Evolutionary conservation across 495 filamentous ascomycete genomes (phyloP), one percentile per base, ranked within the genome.

Genomic region (Hypoxylon trugodes): DNA sequence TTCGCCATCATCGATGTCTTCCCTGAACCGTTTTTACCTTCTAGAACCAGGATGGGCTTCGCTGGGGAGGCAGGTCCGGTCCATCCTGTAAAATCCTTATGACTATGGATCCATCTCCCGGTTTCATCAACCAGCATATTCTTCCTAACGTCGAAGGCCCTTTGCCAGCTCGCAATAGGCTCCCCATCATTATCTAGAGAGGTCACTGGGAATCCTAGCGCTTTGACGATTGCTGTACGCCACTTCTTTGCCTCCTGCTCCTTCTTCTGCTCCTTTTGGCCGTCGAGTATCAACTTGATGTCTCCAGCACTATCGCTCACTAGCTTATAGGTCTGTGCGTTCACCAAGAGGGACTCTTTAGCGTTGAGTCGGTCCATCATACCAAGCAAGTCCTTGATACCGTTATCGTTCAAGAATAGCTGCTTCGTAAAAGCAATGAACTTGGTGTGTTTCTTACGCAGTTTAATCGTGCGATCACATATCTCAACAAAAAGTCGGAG

Each of bases 401-500:
- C 74, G 28, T 74, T 74, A 38, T 77, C 74, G 6, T 72, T 73
- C 12, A 77, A 66, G 57, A 77, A 77, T 12, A 77, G 52, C 42
- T 74, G 50, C 35, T 76, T 71, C 32, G 73, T 64, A 32, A 76
- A 76, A n/a, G 70, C 59, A 15, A 65, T 42, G 4, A 76, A 43
- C 38, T 62, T 70, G 10, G 48, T 62, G 24, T 72, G 64, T 53
- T 72, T 76, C 26, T 68, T 73, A 15, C 74, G 72, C n/a, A 77
- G 40, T 54, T 71, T 70, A 50, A 77, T 76, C 1, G 68, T 72
- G 10, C 72, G 72, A 33, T 76, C 74, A 33, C 75, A 77, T 42
- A 77, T 75, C 43, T 76, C 75, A 9, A 77, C 75, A 33, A 77
- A 77, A 0, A 77, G 59, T 42, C 71, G 70, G 38, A 77, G 65